Evolutionary conservation across 176 grass and related monocot species (phyloP).

Genomic region (Oryza glaberrima): DNA sequence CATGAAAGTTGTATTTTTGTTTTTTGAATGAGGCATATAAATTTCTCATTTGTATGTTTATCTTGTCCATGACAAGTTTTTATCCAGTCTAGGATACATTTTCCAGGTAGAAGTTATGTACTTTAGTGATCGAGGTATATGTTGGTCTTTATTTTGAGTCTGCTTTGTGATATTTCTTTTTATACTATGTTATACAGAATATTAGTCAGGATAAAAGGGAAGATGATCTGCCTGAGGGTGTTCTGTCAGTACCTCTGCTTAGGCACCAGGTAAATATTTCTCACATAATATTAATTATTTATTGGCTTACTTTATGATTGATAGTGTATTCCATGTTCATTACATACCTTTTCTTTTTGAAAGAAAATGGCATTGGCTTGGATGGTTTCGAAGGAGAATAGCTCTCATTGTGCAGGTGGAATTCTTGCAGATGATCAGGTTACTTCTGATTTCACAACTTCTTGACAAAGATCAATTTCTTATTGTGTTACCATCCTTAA

Average conservation of each 20-base stretch:
- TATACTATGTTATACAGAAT: slow-evolving; percentile 59
- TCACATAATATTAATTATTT: slow-evolving; percentile 19
- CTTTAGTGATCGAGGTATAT: slow-evolving; percentile 35
- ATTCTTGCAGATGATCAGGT: slow-evolving; percentile 99
- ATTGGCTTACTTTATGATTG: slow-evolving; percentile 15
- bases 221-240: slow-evolving; percentile 85
- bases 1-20: background rate
- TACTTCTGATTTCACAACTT: slow-evolving; percentile 40
- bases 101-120: slow-evolving; percentile 5
- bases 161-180: slow-evolving; percentile 37
- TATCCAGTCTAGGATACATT: slow-evolving; percentile 18
- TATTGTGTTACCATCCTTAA: slow-evolving; percentile 39
- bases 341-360: slow-evolving; percentile 40
- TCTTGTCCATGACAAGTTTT: background rate
- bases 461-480: background rate
- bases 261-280: slow-evolving; percentile 79
- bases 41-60: background rate
- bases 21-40: slow-evolving; percentile 10
- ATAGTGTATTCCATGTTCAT: slow-evolving; percentile 32
- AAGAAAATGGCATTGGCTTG: slow-evolving; percentile 99
- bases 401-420: slow-evolving; percentile 87
- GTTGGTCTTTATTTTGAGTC: slow-evolving; percentile 15
- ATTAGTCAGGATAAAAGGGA: slow-evolving; percentile 73
- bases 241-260: slow-evolving; percentile 85
- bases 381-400: slow-evolving; percentile 98